Evolutionary conservation across 352 stramenopile genomes (phyloP).

Genomic region (Halophytophthora batemanensis): DNA sequence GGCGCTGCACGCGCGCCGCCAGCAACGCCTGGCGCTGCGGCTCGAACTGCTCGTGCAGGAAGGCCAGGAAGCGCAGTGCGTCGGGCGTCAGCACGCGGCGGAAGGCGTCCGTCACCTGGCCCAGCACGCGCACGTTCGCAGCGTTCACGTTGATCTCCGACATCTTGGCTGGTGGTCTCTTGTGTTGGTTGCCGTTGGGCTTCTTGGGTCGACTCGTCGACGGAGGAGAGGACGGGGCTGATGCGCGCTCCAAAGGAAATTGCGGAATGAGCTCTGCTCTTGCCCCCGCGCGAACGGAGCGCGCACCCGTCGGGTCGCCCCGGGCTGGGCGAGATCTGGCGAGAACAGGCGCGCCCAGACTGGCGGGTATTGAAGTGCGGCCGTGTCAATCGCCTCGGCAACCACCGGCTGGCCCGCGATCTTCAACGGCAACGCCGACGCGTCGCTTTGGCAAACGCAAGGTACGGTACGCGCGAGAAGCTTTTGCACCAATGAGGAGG

Average conservation of each 20-base stretch:
- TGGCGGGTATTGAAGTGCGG: not conserved
- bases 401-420: not conserved
- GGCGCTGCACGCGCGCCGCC: constrained; percentile 44
- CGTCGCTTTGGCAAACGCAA: not conserved
- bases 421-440: not conserved
- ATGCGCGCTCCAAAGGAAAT: constrained; percentile 20
- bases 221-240: not conserved
- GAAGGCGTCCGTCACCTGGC: constrained; percentile 73
- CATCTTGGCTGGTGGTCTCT: constrained; percentile 22
- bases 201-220: not conserved
- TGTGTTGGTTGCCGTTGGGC: not conserved
- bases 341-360: not conserved
- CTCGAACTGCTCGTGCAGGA: constrained; percentile 90
- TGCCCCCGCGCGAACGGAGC: constrained; percentile 17
- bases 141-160: constrained; percentile 43
- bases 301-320: constrained; percentile 2
- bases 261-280: constrained; percentile 13
- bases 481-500: not conserved
- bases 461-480: not conserved
- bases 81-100: constrained; percentile 88
- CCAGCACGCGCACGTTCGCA: constrained; percentile 82
- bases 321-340: constrained; percentile 15
- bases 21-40: constrained; percentile 43
- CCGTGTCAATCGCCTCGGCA: not conserved
- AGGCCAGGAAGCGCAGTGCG: constrained; percentile 90